phyloP scores from a whole-genome alignment of 176 grass and related monocot species.

The Poa pratensis region DNA sequence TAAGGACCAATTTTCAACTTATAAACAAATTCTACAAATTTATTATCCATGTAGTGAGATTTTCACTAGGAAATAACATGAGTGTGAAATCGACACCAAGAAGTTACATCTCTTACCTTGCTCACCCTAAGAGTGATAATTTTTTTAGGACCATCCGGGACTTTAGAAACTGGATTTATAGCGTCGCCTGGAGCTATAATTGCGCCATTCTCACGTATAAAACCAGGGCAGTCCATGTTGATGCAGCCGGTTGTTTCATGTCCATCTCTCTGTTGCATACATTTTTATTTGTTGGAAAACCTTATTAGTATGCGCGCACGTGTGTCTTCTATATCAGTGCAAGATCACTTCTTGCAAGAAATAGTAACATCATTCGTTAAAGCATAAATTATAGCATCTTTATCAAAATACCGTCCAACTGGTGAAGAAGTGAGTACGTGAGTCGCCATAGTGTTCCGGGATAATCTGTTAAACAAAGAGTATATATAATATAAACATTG shows the following conservation, averaged over 20 bases:
- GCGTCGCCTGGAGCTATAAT: not conserved
- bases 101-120: not conserved
- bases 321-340: not conserved
- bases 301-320: not conserved
- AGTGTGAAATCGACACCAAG: not conserved
- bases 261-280: not conserved
- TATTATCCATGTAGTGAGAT: not conserved
- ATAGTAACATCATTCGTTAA: not conserved
- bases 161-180: not conserved
- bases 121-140: not conserved
- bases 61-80: no score
- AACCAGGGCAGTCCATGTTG: constrained; percentile 28
- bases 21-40: not conserved
- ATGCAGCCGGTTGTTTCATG: not conserved
- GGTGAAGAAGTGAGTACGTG: not conserved
- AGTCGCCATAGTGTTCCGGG: not conserved
- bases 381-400: not conserved
- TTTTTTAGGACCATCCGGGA: not conserved
- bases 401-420: constrained; percentile 6
- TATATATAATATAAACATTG: not conserved
- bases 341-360: not conserved
- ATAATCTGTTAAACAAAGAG: constrained; percentile 12
- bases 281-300: not conserved
- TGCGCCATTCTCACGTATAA: not conserved
- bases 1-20: not conserved